phyloP scores from a whole-genome alignment of 2,329 filamentous ascomycete genomes.

The Simplicillium aogashimaense region DNA sequence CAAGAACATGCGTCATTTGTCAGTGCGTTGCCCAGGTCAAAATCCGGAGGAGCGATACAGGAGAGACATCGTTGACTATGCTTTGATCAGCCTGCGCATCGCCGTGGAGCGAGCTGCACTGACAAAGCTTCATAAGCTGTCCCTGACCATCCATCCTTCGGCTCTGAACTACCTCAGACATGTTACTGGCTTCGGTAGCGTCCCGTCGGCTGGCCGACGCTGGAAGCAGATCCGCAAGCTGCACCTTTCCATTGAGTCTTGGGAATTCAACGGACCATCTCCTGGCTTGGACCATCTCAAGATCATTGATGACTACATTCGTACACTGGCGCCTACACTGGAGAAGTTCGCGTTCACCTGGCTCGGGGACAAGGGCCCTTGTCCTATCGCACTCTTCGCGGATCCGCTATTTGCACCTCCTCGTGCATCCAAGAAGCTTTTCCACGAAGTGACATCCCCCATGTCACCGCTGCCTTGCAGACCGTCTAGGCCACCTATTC shows the following conservation, averaged over 20 bases:
- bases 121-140: slow-evolving; percentile 55
- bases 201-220: slow-evolving; percentile 58
- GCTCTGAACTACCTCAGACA: slow-evolving; percentile 72
- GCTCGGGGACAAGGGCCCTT: slow-evolving; percentile 65
- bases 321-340: slow-evolving; percentile 54
- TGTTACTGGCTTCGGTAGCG: slow-evolving; percentile 61
- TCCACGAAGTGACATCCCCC: slow-evolving; percentile 53
- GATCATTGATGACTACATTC: slow-evolving; percentile 72
- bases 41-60: slow-evolving; percentile 60
- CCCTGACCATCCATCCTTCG: slow-evolving; percentile 64
- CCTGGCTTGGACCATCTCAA: slow-evolving; percentile 61
- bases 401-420: slow-evolving; percentile 59
- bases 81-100: slow-evolving; percentile 77
- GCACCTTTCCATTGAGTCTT: slow-evolving; percentile 61
- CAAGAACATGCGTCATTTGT: slow-evolving; percentile 62
- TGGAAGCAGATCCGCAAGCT: slow-evolving; percentile 74
- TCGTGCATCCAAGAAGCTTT: slow-evolving; percentile 44
- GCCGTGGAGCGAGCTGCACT: slow-evolving; percentile 67
- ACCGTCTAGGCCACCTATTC: slow-evolving; percentile 43
- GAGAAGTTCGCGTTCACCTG: slow-evolving; percentile 70
- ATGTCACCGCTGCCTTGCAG: slow-evolving; percentile 52
- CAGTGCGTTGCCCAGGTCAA: slow-evolving; percentile 67
- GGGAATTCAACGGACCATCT: slow-evolving; percentile 50
- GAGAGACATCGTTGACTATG: slow-evolving; percentile 75
- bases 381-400: slow-evolving; percentile 59